Evolutionary conservation across 23 red algal genomes (phyloP).

Genomic region (Pyropia yezoensis): DNA sequence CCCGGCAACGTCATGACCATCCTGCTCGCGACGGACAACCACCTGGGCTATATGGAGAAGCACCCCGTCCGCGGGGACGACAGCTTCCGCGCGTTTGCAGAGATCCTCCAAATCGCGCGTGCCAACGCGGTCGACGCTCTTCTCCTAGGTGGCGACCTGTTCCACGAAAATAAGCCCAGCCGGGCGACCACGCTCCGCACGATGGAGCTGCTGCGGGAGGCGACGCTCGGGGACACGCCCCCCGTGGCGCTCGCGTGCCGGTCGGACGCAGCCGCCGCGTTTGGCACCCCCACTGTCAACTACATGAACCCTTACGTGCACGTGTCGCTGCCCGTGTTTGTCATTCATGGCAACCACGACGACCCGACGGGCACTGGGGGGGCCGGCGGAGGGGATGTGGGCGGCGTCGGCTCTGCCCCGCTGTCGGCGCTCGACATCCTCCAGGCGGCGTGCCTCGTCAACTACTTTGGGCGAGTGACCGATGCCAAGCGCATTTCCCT

Average conservation of each 20-base stretch:
- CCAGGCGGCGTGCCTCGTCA: slow-evolving; percentile 45
- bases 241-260: slow-evolving; percentile 20
- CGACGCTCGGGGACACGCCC: slow-evolving; percentile 1
- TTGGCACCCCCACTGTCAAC: slow-evolving; percentile 22
- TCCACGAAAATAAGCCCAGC: slow-evolving; percentile 92
- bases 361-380: slow-evolving; percentile 41
- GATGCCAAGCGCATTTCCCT: slow-evolving; percentile 53
- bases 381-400: neutral
- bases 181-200: slow-evolving; percentile 49
- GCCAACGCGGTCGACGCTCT: slow-evolving; percentile 66
- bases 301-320: slow-evolving; percentile 58
- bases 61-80: slow-evolving; percentile 80
- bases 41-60: slow-evolving; percentile 87
- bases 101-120: slow-evolving; percentile 61
- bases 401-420: slow-evolving; percentile 23
- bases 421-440: slow-evolving; percentile 75
- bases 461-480: slow-evolving; percentile 72
- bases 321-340: slow-evolving; percentile 79
- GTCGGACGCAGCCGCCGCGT: slow-evolving; percentile 5
- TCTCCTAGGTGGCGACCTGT: slow-evolving; percentile 84
- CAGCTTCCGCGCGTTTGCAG: slow-evolving; percentile 85
- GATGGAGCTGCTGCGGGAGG: slow-evolving; percentile 49
- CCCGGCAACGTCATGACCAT: slow-evolving; percentile 52
- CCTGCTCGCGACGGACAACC: slow-evolving; percentile 90
- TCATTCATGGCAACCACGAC: slow-evolving; percentile 97